phyloP scores from a whole-genome alignment of 164 flowering plant species.

The Aristolochia fimbriata region DNA sequence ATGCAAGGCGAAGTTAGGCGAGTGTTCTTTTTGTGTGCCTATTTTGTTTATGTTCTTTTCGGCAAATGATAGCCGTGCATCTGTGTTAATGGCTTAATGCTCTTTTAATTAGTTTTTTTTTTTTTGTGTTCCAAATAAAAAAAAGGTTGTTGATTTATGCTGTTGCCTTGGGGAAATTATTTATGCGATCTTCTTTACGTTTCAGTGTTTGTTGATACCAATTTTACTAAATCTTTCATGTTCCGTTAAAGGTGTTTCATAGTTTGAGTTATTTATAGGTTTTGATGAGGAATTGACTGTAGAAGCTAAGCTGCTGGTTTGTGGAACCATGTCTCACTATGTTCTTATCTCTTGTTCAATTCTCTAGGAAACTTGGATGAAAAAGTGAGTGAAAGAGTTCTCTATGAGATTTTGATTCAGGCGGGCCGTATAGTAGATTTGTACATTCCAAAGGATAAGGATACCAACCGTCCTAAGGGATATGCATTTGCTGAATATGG shows the following conservation, averaged over 20 bases:
- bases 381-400: slow-evolving; percentile 63
- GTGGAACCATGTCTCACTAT: neutral
- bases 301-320: neutral
- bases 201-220: too few species aligned
- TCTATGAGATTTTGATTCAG: slow-evolving; percentile 84
- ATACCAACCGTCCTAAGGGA: slow-evolving; percentile 66
- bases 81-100: neutral
- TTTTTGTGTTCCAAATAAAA: neutral
- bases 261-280: neutral
- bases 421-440: slow-evolving; percentile 72
- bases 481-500: slow-evolving; percentile 90
- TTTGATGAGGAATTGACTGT: neutral
- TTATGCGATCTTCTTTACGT: neutral
- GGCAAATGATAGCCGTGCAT: neutral
- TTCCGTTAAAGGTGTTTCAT: neutral
- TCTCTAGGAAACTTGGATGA: slow-evolving; percentile 83
- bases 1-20: neutral
- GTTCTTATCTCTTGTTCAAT: neutral
- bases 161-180: neutral
- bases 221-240: neutral
- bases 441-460: slow-evolving; percentile 72
- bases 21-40: neutral
- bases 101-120: too few species aligned
- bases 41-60: neutral
- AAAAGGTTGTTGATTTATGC: neutral